Evolutionary conservation across 2,329 filamentous ascomycete species (phyloP).

Genomic region (Epichloe sylvatica): DNA sequence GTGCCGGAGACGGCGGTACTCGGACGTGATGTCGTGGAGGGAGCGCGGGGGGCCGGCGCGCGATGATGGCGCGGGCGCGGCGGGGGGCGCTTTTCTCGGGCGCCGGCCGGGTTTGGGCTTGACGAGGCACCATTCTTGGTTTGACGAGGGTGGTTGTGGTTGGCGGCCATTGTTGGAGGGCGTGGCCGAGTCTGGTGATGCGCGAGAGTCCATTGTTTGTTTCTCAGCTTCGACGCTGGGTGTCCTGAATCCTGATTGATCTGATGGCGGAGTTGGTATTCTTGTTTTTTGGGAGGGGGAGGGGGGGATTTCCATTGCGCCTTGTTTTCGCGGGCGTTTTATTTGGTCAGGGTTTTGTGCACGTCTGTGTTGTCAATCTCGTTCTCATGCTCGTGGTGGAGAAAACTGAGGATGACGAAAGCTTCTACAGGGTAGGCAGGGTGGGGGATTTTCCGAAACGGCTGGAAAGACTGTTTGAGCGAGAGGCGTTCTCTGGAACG

Average conservation of each 20-base stretch:
- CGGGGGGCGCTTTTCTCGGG: conserved; percentile 3
- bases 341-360: neutral
- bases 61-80: neutral
- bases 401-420: neutral
- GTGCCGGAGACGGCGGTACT: conserved; percentile 15
- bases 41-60: conserved; percentile 7
- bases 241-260: no score
- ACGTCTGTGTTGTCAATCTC: neutral
- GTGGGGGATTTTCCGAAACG: no score
- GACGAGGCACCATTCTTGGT: conserved; percentile 15
- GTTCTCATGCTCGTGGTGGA: neutral
- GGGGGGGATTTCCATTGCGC: no score
- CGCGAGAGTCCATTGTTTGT: no score
- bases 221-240: no score
- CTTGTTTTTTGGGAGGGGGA: no score
- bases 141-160: neutral
- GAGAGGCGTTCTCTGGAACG: no score
- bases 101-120: conserved; percentile 8
- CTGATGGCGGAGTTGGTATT: no score
- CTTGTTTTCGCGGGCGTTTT: no score
- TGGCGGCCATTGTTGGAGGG: neutral
- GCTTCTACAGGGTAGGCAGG: neutral
- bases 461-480: no score
- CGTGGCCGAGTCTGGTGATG: no score
- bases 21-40: conserved; percentile 15